Percentiles rank a stretch among this genome's conserved stretches.
These are phyloP conservation scores for Aspergillus ochraceoroseus DNA, from an alignment of 2,329 filamentous ascomycete species.

Conservation along the genomic window DNA sequence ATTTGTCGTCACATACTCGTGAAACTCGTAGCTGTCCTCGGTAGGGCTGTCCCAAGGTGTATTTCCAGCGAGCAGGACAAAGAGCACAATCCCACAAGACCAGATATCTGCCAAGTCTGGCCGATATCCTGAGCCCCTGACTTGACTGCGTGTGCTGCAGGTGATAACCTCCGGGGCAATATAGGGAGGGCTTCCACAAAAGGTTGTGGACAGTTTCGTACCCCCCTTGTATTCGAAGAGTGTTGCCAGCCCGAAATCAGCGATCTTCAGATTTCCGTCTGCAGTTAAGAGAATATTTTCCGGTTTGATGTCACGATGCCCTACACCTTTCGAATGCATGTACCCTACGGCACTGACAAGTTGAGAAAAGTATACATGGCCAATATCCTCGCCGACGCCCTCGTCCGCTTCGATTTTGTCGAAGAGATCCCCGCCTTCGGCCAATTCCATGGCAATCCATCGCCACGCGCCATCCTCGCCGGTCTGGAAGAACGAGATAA, in stretches of 20 bases:
- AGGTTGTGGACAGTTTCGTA: slow-evolving; percentile 74
- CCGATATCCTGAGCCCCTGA: slow-evolving; percentile 45
- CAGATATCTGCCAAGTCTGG: slow-evolving; percentile 87
- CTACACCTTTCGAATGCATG: slow-evolving; percentile 93
- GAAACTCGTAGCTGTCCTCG: slow-evolving; percentile 78
- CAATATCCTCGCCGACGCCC: slow-evolving; percentile 88
- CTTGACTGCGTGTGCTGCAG: slow-evolving; percentile 49
- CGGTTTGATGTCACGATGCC: slow-evolving; percentile 85
- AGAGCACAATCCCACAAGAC: slow-evolving; percentile 97
- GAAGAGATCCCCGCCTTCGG: slow-evolving; percentile 91
- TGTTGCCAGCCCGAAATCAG: slow-evolving; percentile 93
- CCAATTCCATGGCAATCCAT: slow-evolving; percentile 98
- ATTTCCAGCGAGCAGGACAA: slow-evolving; percentile 90
- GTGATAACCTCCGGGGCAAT: slow-evolving; percentile 85
- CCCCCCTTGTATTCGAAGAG: slow-evolving; percentile 86
- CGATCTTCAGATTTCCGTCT: slow-evolving; percentile 83
- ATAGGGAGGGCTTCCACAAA: slow-evolving; percentile 94
- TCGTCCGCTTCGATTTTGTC: slow-evolving; percentile 99
- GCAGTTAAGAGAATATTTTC: slow-evolving; percentile 90
- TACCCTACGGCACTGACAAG: slow-evolving; percentile 85
- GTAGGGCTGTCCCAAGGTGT: slow-evolving; percentile 97
- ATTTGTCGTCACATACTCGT: slow-evolving; percentile 74
- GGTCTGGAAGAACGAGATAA: slow-evolving; percentile 86
- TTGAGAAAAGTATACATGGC: slow-evolving; percentile 93
- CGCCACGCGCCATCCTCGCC: slow-evolving; percentile 83